Evolutionary conservation across 2,329 filamentous ascomycete genomes (phyloP).

Genomic region (Cytospora leucostoma): DNA sequence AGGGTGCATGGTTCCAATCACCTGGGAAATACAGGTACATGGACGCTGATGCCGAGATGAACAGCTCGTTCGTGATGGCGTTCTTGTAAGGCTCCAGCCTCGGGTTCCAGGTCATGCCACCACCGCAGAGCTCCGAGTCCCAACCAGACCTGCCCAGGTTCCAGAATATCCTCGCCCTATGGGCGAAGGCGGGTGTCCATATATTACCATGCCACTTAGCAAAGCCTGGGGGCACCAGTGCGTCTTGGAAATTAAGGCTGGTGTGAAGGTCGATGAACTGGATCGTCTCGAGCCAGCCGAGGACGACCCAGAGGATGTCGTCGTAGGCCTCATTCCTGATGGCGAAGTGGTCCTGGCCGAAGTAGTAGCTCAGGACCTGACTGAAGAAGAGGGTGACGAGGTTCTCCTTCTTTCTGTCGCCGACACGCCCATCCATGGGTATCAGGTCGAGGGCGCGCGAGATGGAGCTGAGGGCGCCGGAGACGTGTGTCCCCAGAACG

Average conservation of each 20-base stretch:
- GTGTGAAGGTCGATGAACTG: slow-evolving; percentile 75
- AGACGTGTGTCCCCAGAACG: slow-evolving; percentile 77
- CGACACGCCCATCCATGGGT: slow-evolving; percentile 37
- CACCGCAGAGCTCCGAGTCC: slow-evolving; percentile 77
- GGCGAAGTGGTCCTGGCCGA: slow-evolving; percentile 77
- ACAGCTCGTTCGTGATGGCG: slow-evolving; percentile 92
- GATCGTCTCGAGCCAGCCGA: slow-evolving; percentile 84
- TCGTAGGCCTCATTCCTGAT: slow-evolving; percentile 80
- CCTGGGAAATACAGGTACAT: slow-evolving; percentile 93
- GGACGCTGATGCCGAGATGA: slow-evolving; percentile 76
- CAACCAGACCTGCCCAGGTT: slow-evolving; percentile 77
- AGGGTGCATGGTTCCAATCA: slow-evolving; percentile 73
- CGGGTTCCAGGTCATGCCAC: slow-evolving; percentile 92
- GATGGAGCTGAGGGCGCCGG: slow-evolving; percentile 71
- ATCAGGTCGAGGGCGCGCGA: slow-evolving; percentile 56
- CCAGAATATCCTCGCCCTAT: slow-evolving; percentile 84
- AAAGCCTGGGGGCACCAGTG: slow-evolving; percentile 31
- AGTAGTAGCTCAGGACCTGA: slow-evolving; percentile 77
- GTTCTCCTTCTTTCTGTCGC: slow-evolving; percentile 65
- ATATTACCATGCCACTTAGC: slow-evolving; percentile 71
- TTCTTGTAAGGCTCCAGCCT: slow-evolving; percentile 85
- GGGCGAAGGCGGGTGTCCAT: slow-evolving; percentile 76
- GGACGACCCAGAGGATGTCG: slow-evolving; percentile 93
- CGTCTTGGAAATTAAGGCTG: slow-evolving; percentile 55
- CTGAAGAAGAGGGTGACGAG: slow-evolving; percentile 81